phyloP scores from a whole-genome alignment of 805 yeast genomes.

The Zygotorulaspora florentina region DNA sequence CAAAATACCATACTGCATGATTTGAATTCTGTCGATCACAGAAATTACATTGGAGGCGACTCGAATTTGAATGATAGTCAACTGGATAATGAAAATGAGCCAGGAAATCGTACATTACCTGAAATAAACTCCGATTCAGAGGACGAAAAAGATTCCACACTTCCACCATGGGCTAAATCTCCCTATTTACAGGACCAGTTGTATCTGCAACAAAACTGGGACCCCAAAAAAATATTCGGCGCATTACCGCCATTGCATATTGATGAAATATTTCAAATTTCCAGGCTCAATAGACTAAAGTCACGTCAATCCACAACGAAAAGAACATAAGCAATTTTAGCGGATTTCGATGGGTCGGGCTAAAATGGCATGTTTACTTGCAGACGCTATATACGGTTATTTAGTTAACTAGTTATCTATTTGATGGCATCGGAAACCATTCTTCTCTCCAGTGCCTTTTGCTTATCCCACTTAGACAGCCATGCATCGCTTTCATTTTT shows the following conservation, averaged over 20 bases:
- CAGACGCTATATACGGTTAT: too few relatives aligned
- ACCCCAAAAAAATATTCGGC: conserved; percentile 71
- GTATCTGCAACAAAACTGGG: conserved; percentile 45
- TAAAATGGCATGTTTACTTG: too few relatives aligned
- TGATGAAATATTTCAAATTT: conserved; percentile 58
- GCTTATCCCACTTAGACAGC: conserved; percentile 64
- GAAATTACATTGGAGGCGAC: conserved; percentile 26
- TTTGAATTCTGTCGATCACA: conserved; percentile 30
- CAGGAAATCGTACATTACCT: conserved; percentile 36
- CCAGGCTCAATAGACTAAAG: conserved; percentile 48
- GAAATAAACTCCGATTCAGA: conserved; percentile 52
- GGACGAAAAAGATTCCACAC: conserved; percentile 45
- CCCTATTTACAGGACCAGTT: conserved; percentile 49
- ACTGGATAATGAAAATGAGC: conserved; percentile 2
- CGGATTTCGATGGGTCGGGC: too few relatives aligned
- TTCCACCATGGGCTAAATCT: conserved; percentile 60
- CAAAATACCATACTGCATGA: conserved; percentile 18
- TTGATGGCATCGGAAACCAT: neutral
- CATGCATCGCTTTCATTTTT: conserved; percentile 60
- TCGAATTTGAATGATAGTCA: neutral
- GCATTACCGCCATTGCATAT: conserved; percentile 64
- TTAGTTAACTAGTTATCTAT: too few relatives aligned
- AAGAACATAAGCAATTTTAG: neutral
- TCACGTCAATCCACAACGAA: conserved; percentile 47
- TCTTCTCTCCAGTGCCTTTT: conserved; percentile 51